These are phyloP conservation scores for Gamsiella multidivaricata DNA, from an alignment of 192 early-diverging fungal genomes.

Conservation along the genomic window DNA sequence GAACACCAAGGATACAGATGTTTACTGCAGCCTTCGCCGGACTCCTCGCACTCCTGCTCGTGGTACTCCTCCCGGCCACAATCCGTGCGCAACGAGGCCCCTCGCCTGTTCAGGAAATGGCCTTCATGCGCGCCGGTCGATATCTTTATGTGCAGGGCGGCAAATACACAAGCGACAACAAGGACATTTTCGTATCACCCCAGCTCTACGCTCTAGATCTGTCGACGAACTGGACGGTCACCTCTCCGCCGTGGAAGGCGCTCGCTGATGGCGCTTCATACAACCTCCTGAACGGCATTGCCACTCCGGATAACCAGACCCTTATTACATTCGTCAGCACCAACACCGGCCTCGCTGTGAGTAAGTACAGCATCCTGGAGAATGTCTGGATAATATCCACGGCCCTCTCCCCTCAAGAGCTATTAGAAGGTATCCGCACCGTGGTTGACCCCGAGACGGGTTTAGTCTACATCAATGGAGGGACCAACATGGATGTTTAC, in stretches of 20 bases:
- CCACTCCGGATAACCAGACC: slow-evolving; percentile 6
- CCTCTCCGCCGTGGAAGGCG: slow-evolving; percentile 10
- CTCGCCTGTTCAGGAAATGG: slow-evolving; percentile 16
- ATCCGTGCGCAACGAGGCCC: background rate
- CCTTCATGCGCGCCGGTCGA: slow-evolving; percentile 6
- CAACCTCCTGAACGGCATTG: background rate
- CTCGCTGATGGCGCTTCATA: background rate
- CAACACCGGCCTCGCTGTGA: background rate
- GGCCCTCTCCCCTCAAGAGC: no score
- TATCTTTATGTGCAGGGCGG: slow-evolving; percentile 17
- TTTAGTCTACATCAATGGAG: slow-evolving; percentile 4
- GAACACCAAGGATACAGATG: no score
- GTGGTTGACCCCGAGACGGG: slow-evolving; percentile 1
- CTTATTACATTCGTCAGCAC: background rate
- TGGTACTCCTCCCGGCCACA: no score
- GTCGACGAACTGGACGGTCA: background rate
- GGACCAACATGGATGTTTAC: background rate
- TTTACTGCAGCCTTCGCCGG: no score
- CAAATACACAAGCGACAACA: background rate
- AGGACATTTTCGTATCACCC: background rate
- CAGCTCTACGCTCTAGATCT: slow-evolving; percentile 18
- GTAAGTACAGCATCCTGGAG: slow-evolving; percentile 3
- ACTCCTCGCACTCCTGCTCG: no score
- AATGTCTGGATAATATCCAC: background rate
- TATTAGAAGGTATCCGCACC: background rate